These are phyloP conservation scores for Aplosporella prunicola DNA, from an alignment of 2,329 filamentous ascomycete species.

Conservation along the genomic window DNA sequence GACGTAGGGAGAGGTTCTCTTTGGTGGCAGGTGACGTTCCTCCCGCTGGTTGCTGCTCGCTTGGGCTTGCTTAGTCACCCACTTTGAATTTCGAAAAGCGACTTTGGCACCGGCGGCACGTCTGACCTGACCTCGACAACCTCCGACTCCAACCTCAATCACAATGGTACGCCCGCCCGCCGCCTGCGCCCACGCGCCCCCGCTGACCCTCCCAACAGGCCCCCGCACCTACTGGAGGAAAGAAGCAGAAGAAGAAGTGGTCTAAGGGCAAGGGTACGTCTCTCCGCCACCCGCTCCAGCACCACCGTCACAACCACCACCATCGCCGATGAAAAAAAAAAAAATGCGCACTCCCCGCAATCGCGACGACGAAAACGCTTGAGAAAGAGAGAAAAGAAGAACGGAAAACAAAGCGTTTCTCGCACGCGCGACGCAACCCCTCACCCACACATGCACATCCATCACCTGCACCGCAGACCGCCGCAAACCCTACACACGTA, in stretches of 20 bases:
- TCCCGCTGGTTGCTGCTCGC: too few relatives aligned
- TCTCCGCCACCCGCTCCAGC: constrained; percentile 12
- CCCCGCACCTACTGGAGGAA: constrained; percentile 55
- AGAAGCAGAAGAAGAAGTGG: constrained; percentile 82
- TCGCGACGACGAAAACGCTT: too few relatives aligned
- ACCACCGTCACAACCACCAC: neutral
- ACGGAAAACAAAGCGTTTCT: too few relatives aligned
- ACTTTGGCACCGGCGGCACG: constrained; percentile 4
- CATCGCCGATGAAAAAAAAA: neutral
- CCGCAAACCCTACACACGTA: constrained; percentile 18
- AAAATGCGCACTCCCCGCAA: neutral
- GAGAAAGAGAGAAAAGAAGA: too few relatives aligned
- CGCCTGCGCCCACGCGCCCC: neutral
- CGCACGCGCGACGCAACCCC: too few relatives aligned
- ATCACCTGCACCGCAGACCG: constrained; percentile 13
- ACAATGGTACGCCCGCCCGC: constrained; percentile 29
- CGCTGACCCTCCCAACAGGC: constrained; percentile 24
- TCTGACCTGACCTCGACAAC: constrained; percentile 10
- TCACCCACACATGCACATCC: constrained; percentile 9
- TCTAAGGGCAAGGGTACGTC: constrained; percentile 51
- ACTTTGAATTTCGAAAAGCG: constrained; percentile 11
- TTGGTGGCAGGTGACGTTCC: too few relatives aligned
- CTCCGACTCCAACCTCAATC: constrained; percentile 26
- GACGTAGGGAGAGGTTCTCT: too few relatives aligned
- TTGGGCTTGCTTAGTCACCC: constrained; percentile 4